phyloP scores from a whole-genome alignment of 2,329 filamentous ascomycete species.

The Sporothrix phasma region DNA sequence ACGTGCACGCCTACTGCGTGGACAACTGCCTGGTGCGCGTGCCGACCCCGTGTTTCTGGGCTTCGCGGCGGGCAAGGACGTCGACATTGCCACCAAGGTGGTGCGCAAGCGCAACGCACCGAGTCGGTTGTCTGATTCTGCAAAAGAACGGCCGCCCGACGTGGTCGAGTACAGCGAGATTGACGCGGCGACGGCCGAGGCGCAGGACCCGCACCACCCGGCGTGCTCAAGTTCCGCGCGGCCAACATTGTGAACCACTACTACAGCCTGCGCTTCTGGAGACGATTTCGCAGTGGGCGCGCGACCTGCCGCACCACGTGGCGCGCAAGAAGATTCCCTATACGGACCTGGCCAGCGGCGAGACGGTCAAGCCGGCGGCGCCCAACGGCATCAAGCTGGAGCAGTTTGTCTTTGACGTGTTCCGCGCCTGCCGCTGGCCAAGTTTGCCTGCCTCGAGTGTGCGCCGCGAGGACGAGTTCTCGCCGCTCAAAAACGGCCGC shows the following conservation, averaged over 20 bases:
- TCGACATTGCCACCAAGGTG: slow-evolving; percentile 98
- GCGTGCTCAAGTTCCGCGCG: slow-evolving; percentile 86
- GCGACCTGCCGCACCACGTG: slow-evolving; percentile 87
- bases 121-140: slow-evolving; percentile 89
- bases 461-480: slow-evolving; percentile 94
- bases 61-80: slow-evolving; percentile 76
- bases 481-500: slow-evolving; percentile 81
- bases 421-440: slow-evolving; percentile 73
- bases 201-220: slow-evolving; percentile 71
- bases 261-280: slow-evolving; percentile 93
- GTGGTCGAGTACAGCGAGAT: slow-evolving; percentile 99
- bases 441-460: slow-evolving; percentile 97
- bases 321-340: slow-evolving; percentile 97
- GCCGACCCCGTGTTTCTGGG: slow-evolving; percentile 92
- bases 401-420: slow-evolving; percentile 98
- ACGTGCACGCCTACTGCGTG: slow-evolving; percentile 96
- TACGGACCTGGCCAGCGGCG: slow-evolving; percentile 64
- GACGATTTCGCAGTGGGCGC: slow-evolving; percentile 74
- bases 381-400: slow-evolving; percentile 98
- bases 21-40: slow-evolving; percentile 99
- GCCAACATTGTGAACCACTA: slow-evolving; percentile 99
- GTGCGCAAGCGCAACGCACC: slow-evolving; percentile 92
- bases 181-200: slow-evolving; percentile 77
- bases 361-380: slow-evolving; percentile 80
- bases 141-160: slow-evolving; percentile 94